Base-by-base conservation (phyloP, 345 rosid genomes). In the Citrus australasica region DNA sequence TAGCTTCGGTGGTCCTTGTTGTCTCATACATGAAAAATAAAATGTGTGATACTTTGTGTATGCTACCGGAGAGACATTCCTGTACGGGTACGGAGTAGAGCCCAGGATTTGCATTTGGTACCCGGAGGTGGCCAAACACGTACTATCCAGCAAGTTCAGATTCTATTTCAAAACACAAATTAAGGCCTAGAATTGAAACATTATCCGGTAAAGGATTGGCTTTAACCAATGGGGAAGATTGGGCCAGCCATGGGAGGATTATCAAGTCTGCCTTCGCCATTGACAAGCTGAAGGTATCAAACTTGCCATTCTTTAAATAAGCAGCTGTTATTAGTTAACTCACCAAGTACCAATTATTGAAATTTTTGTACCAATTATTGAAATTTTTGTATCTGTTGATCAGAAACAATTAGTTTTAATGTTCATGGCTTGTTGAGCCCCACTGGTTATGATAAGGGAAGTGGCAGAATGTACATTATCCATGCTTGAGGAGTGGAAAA, bases 211-310 rank as follows among this genome's bases (percentile, higher is more conserved):
- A 81, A 19, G 90, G 90, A 40, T 74, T 83, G 64, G n/a, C 71
- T 67, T 61, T 88, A 2, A 33, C 70, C 4, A 76, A 86, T 8
- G 92, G 88, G 67, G 22, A 24, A 16, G 84, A 84, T 33, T 86
- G 91, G 91, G 73, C 68, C 48, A 82, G 80, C 30, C 91, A 78
- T 35, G 71, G 89, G 83, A 64, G 77, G 51, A 86, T 85, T 25
- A 76, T 84, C 16, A 86, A 80, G 25, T 88, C 91, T 67, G 91
- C 87, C 4, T 88, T 88, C 81, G 71, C 88, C 59, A 55, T 79
- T 13, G 88, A 91, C 59, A 84, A 83, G 80, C 72, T 86, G 67
- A 88, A 89, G 91, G 85, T 13, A 19, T 32, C n/a, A 67, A 30
- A 24, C 40, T 60, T 46, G 6, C 11, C 30, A 14, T 71, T 19